Evolutionary conservation across 2,329 filamentous ascomycete species (phyloP), one percentile per base, ranked within the genome.

Genomic region (Pseudogymnoascus sp.): DNA sequence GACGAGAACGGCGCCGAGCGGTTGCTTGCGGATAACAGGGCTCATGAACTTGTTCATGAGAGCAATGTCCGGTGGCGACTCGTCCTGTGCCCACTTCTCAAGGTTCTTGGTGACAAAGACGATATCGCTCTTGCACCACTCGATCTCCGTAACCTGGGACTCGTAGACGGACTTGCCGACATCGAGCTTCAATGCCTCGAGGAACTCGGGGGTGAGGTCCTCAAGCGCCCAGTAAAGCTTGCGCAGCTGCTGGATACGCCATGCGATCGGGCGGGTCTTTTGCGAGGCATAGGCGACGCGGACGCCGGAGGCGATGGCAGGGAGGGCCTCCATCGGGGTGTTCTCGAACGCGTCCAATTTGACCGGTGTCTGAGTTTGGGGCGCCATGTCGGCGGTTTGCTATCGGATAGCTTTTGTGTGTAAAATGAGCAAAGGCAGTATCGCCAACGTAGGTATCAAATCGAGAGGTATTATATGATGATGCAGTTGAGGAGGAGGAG

Each of bases 141-240:
- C 81, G 59, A 91, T 80, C 78, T 99, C 94, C 22, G 81, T 79
- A 35, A 94, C 68, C 67, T 84, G 78, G 30, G 89, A 78, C 78
- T 97, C 94, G 72, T 86, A 90, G 34, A 77, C 74, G 62, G 86
- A 82, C 79, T 96, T 96, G 72, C 84, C 82, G 65, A 97, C 77
- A 71, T 99, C 94, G 67, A 82, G 79, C 71, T 83, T 80, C 71
- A 91, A 83, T 20, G 93, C 91, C 72, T 90, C 88, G 66, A 84
- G 72, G 64, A 97, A 80, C 67, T 87, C 82, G 50, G 84, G 78
- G 61, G 86, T 81, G 72, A 90, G 87, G 78, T 97, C 93, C 66
- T 85, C 85, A 67, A 97, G 74, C 6, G 83, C 91, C 94, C 94
- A 97, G 79, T 96, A 97, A 61, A 97, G 86, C 81, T 91, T 93